phyloP scores from a whole-genome alignment of 352 stramenopile species.

The Globisporangium lucens region DNA sequence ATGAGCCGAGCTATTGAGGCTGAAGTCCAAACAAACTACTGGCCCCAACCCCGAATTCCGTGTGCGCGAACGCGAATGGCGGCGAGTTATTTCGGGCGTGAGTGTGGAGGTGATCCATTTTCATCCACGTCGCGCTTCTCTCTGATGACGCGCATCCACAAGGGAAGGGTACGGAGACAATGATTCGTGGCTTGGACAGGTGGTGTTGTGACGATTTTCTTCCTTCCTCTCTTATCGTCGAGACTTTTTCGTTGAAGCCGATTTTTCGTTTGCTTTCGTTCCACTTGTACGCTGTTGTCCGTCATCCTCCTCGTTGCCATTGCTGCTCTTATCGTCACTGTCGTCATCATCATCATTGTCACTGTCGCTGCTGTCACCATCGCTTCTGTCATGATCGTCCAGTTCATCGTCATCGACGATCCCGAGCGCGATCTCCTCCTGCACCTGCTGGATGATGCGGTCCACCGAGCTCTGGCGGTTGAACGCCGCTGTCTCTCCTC shows the following conservation, averaged over 20 bases:
- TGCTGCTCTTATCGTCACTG: not conserved
- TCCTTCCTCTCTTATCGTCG: not conserved
- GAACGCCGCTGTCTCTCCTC: not conserved
- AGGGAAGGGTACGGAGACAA: not conserved
- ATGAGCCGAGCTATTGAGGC: not conserved
- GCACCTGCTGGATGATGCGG: constrained; percentile 53
- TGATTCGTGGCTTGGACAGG: not conserved
- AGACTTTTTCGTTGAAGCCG: not conserved
- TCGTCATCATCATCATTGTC: constrained; percentile 11
- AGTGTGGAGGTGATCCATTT: not conserved
- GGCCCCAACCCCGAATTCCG: not conserved
- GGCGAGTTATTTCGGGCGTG: not conserved
- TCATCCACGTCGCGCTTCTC: not conserved
- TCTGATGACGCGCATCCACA: not conserved
- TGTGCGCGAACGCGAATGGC: not conserved
- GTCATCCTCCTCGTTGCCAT: not conserved
- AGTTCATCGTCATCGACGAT: constrained; percentile 38
- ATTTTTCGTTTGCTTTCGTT: not conserved
- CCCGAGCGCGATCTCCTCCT: constrained; percentile 57
- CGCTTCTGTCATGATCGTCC: constrained; percentile 12
- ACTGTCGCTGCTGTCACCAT: constrained; percentile 18
- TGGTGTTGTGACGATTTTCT: not conserved
- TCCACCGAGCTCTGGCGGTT: constrained; percentile 28
- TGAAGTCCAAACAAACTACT: not conserved
- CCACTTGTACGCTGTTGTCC: not conserved